Evolutionary conservation across 1,284 basidiomycete species (phyloP).

Genomic region (Pseudozyma sp.): DNA sequence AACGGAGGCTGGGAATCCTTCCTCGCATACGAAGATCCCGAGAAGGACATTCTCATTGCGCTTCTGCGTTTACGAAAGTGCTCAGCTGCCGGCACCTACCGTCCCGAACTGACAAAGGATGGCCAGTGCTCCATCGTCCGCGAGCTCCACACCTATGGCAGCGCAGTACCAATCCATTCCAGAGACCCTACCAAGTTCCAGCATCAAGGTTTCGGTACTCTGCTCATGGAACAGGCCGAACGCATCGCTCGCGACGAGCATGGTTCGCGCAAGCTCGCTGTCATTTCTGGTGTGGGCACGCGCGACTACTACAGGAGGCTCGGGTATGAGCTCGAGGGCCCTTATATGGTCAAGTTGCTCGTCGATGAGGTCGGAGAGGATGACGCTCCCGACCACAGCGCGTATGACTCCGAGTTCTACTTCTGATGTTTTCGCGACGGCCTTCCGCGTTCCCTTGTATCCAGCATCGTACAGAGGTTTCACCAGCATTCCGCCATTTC

Average conservation of each 20-base stretch:
- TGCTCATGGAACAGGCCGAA: slow-evolving; percentile 99
- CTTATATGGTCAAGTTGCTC: slow-evolving; percentile 72
- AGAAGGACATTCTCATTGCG: slow-evolving; percentile 94
- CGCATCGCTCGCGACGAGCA: slow-evolving; percentile 98
- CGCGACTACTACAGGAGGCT: slow-evolving; percentile 92
- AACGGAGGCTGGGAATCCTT: slow-evolving; percentile 99
- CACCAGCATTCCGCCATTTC: not conserved
- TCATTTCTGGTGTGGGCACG: slow-evolving; percentile 96
- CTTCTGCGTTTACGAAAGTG: slow-evolving; percentile 92
- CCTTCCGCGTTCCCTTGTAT: not conserved
- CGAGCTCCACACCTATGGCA: slow-evolving; percentile 98
- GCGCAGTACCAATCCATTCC: slow-evolving; percentile 95
- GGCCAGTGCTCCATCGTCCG: slow-evolving; percentile 90
- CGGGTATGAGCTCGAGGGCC: slow-evolving; percentile 93
- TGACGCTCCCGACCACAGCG: slow-evolving; percentile 5
- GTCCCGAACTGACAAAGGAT: slow-evolving; percentile 86
- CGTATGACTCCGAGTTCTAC: slow-evolving; percentile 20
- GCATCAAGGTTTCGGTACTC: slow-evolving; percentile 88
- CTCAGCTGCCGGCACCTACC: slow-evolving; percentile 93
- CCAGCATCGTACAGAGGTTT: not conserved
- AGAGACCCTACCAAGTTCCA: slow-evolving; percentile 88
- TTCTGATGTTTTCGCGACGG: slow-evolving; percentile 11
- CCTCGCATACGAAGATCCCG: slow-evolving; percentile 97
- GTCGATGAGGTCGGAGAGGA: slow-evolving; percentile 37
- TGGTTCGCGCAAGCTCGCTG: slow-evolving; percentile 90